Percentiles rank a stretch among this genome's conserved stretches.
Evolutionary conservation across 192 early-diverging fungal species (phyloP).

Genomic region (Podila epicladia): DNA sequence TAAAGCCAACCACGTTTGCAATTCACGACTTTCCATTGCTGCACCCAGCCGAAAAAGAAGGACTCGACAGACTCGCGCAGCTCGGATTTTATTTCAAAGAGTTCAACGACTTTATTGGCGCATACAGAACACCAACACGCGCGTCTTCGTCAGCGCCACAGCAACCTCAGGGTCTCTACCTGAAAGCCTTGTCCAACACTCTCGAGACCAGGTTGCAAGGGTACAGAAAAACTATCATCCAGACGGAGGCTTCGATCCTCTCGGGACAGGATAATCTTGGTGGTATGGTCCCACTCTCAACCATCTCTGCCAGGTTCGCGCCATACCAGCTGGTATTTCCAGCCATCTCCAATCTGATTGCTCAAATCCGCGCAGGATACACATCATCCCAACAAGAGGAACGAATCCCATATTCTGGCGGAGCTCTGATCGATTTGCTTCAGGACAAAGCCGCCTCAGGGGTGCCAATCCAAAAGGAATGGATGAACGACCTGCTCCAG

Average conservation of each 20-base stretch:
- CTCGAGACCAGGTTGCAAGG: slow-evolving; percentile 54
- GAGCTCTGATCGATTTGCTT: slow-evolving; percentile 60
- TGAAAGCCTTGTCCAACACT: slow-evolving; percentile 59
- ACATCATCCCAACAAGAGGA: slow-evolving; percentile 19
- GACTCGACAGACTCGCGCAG: slow-evolving; percentile 65
- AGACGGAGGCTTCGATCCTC: slow-evolving; percentile 60
- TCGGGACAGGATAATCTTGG: slow-evolving; percentile 63
- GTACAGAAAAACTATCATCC: slow-evolving; percentile 58
- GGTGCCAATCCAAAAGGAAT: slow-evolving; percentile 56
- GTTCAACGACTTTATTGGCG: slow-evolving; percentile 54
- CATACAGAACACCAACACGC: not conserved
- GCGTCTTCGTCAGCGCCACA: slow-evolving; percentile 5
- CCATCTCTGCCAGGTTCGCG: slow-evolving; percentile 50
- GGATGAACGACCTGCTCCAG: slow-evolving; percentile 57
- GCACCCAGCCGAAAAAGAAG: slow-evolving; percentile 69
- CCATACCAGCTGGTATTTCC: slow-evolving; percentile 65
- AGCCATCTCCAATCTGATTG: slow-evolving; percentile 52
- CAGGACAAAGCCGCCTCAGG: slow-evolving; percentile 62
- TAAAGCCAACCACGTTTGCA: slow-evolving; percentile 58
- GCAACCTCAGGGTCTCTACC: slow-evolving; percentile 41
- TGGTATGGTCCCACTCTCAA: slow-evolving; percentile 55
- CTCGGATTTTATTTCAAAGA: slow-evolving; percentile 63
- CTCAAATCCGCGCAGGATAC: slow-evolving; percentile 30
- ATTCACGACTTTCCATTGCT: slow-evolving; percentile 72
- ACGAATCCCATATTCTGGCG: slow-evolving; percentile 49